phyloP scores from a whole-genome alignment of 768 basidiomycete genomes.

The Suillus tomentosus region DNA sequence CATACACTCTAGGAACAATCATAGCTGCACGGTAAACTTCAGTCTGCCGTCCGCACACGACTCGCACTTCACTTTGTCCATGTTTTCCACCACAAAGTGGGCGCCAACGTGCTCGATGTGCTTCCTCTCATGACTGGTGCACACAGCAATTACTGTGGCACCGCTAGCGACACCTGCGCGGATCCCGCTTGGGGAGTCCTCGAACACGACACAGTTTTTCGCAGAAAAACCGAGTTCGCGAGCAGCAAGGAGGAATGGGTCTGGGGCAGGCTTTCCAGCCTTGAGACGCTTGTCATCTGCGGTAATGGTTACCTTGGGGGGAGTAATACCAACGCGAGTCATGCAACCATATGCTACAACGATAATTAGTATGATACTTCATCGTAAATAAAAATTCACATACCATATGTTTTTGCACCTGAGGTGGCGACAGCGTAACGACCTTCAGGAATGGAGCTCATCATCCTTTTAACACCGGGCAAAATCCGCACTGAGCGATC shows the following conservation, averaged over 20 bases:
- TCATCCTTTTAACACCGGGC: conserved; percentile 67
- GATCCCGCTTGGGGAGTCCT: conserved; percentile 71
- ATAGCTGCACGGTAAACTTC: conserved; percentile 43
- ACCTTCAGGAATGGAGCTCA: conserved; percentile 65
- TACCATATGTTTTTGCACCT: conserved; percentile 70
- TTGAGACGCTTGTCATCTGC: conserved; percentile 76
- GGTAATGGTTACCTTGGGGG: conserved; percentile 70
- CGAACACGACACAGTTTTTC: conserved; percentile 72
- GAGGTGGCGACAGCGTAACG: conserved; percentile 74
- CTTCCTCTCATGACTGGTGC: conserved; percentile 66
- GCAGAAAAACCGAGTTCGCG: conserved; percentile 56
- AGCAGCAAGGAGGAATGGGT: conserved; percentile 65
- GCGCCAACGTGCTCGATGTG: conserved; percentile 59
- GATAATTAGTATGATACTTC: neutral
- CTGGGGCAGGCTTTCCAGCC: conserved; percentile 63
- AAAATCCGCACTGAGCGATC: conserved; percentile 71
- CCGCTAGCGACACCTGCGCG: conserved; percentile 72
- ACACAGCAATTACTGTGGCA: conserved; percentile 71
- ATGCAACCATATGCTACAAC: conserved; percentile 62
- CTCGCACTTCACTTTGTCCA: conserved; percentile 50
- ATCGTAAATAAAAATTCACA: conserved; percentile 21
- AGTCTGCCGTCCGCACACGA: conserved; percentile 42
- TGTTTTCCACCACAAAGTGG: conserved; percentile 55
- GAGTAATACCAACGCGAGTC: conserved; percentile 67
- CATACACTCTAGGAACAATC: neutral